Evolutionary conservation across 1,139 yeast genomes (phyloP).

Genomic region (Magnusiomyces fungicola): DNA sequence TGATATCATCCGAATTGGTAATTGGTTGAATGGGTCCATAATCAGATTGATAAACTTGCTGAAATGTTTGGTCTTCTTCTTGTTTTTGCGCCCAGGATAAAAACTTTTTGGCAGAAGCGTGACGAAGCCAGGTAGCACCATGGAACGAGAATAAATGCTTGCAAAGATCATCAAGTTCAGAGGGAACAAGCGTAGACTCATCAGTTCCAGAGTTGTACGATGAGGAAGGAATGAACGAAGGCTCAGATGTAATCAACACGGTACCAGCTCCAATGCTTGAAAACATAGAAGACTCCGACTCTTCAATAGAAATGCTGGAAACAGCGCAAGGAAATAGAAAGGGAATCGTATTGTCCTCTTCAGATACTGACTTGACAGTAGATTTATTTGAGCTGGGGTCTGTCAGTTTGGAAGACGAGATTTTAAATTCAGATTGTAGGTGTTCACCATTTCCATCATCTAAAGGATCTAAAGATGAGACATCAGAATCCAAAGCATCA

Average conservation of each 20-base stretch:
- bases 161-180: conserved; percentile 22
- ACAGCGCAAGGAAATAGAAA: background rate
- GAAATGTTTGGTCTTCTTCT: no score
- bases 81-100: conserved; percentile 19
- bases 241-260: background rate
- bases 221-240: background rate
- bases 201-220: background rate
- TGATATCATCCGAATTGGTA: no score
- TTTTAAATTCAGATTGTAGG: no score
- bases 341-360: no score
- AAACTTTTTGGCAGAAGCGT: conserved; percentile 25
- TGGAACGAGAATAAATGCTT: conserved; percentile 24
- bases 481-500: no score
- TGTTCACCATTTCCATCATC: no score
- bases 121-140: conserved; percentile 28
- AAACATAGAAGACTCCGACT: no score
- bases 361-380: conserved; percentile 25
- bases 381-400: no score
- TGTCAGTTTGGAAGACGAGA: no score
- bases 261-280: background rate
- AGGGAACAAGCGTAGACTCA: conserved; percentile 14
- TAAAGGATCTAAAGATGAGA: no score
- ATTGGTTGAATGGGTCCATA: no score
- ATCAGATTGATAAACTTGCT: no score
- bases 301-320: background rate